Base-by-base conservation (phyloP, 2,329 filamentous ascomycete genomes). In the Xylariaceae sp. region DNA sequence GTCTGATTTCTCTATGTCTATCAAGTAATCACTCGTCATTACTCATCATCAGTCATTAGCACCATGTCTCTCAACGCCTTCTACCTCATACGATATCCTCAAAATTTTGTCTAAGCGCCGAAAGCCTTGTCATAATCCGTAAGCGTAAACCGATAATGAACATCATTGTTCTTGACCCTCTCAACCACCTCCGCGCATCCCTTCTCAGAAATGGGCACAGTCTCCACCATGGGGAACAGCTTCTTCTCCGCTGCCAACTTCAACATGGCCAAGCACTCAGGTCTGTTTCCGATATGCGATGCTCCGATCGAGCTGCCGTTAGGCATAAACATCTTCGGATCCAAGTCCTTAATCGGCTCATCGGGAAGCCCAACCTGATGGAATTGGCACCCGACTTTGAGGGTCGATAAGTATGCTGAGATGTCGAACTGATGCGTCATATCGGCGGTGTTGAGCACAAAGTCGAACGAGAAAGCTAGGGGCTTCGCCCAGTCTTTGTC, bases 71-170 rank as follows among this genome's bases (percentile, higher is more conserved):
- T 28, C 4, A 28, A 28, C 22, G 22, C 22, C 22, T 7, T 28
- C 22, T 28, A 5, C 4, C 22, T 28, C 22, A 28, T 5, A 28
- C 22, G n/a, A n/a, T 28, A 28, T 7, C 22, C 22, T 28, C 22
- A 28, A 28, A 4, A 28, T 28, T 7, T 28, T 7, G 7, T 28
- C 22, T 28, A 28, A 28, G 22, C 22, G 7, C 79, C 80, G 63
- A 89, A 89, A 0, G 74, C 81, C 74, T 87, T 83, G 61, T 89
- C 82, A 61, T 80, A 89, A 10, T 81, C 81, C 12, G 81, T 83
- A 63, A 92, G 68, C 0, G 87, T 89, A 63, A 89, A 86, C 39
- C 89, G 77, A 67, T 89, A 93, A 33, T 79, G 78, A 13, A 91
- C 85, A 66, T 89, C 81, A 60, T 87, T 87, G 57, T 82, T 82